Percentiles rank a stretch among this genome's conserved stretches.
Conservation (phyloP, 1,284 basidiomycete genomes). For the Waitea zeae region DNA sequence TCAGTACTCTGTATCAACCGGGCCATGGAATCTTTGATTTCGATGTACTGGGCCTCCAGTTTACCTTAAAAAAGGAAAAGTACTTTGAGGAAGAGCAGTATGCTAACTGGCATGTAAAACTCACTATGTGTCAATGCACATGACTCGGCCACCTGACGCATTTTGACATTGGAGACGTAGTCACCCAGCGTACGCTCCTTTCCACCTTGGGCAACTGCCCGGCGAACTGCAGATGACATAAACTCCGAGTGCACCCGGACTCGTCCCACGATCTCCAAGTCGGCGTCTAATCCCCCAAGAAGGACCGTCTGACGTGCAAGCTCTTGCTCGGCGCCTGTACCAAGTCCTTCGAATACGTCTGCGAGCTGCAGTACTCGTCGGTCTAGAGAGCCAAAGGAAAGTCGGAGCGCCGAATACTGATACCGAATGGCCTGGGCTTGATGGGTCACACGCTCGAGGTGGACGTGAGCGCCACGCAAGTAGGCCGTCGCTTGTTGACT, state of each 20-base stretch:
- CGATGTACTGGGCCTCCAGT: slow-evolving; percentile 33
- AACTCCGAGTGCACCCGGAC: slow-evolving; percentile 60
- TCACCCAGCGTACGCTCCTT: slow-evolving; percentile 55
- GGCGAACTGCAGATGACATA: slow-evolving; percentile 41
- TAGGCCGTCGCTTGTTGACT: slow-evolving; percentile 48
- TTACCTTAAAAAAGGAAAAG: slow-evolving; percentile 20
- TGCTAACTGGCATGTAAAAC: slow-evolving; percentile 11
- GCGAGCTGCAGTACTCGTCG: slow-evolving; percentile 48
- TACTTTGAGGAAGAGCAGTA: neutral
- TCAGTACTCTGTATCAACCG: slow-evolving; percentile 41
- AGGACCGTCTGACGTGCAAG: slow-evolving; percentile 43
- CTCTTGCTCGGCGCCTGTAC: slow-evolving; percentile 33
- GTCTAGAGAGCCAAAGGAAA: slow-evolving; percentile 52
- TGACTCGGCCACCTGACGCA: slow-evolving; percentile 61
- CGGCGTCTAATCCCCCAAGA: slow-evolving; percentile 43
- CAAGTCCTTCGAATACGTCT: slow-evolving; percentile 52
- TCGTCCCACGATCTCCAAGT: slow-evolving; percentile 46
- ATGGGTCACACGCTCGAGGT: slow-evolving; percentile 38
- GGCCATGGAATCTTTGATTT: slow-evolving; percentile 34
- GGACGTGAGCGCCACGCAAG: slow-evolving; percentile 38
- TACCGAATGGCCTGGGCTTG: slow-evolving; percentile 31
- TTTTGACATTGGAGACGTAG: slow-evolving; percentile 62
- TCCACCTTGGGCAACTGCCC: slow-evolving; percentile 43
- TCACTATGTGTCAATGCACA: slow-evolving; percentile 55
- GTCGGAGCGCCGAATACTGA: slow-evolving; percentile 48